Evolutionary conservation across 352 stramenopile genomes (phyloP).

Genomic region (Nothophytophthora sp.): DNA sequence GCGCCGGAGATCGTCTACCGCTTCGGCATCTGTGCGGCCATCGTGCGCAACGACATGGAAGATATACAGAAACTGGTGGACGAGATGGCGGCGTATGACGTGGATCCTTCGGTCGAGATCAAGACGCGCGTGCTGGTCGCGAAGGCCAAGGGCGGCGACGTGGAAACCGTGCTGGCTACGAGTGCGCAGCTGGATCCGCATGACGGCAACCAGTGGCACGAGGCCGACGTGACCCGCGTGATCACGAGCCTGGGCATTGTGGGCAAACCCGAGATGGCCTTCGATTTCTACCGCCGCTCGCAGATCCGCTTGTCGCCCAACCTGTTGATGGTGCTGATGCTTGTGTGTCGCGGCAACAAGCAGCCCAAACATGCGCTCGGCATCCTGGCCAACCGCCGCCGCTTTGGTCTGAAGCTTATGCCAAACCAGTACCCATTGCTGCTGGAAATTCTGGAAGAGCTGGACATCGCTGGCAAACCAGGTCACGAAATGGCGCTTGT

Average conservation of each 20-base stretch:
- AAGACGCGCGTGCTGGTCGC: constrained; percentile 45
- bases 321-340: constrained; percentile 48
- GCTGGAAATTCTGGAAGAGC: constrained; percentile 46
- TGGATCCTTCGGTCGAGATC: constrained; percentile 43
- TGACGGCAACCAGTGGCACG: constrained; percentile 37
- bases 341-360: constrained; percentile 40
- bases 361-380: constrained; percentile 42
- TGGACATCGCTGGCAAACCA: constrained; percentile 23
- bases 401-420: constrained; percentile 46
- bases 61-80: constrained; percentile 28
- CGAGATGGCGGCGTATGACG: constrained; percentile 33
- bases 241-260: constrained; percentile 47
- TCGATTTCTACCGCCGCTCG: constrained; percentile 60
- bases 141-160: constrained; percentile 32
- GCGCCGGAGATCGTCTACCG: constrained; percentile 63
- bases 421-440: constrained; percentile 41
- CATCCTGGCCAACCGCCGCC: constrained; percentile 56
- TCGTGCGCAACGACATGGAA: constrained; percentile 33
- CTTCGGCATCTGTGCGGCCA: constrained; percentile 48
- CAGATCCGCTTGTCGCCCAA: constrained; percentile 40
- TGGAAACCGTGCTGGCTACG: constrained; percentile 35
- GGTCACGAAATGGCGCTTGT: constrained; percentile 32
- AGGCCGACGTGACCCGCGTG: constrained; percentile 51
- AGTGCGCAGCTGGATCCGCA: constrained; percentile 28
- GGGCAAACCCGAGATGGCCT: constrained; percentile 37